A percentile compares a stretch with the other conserved stretches of the same genome.
phyloP scores from a whole-genome alignment of 148 eudicot species.

The Diospyros lotus region DNA sequence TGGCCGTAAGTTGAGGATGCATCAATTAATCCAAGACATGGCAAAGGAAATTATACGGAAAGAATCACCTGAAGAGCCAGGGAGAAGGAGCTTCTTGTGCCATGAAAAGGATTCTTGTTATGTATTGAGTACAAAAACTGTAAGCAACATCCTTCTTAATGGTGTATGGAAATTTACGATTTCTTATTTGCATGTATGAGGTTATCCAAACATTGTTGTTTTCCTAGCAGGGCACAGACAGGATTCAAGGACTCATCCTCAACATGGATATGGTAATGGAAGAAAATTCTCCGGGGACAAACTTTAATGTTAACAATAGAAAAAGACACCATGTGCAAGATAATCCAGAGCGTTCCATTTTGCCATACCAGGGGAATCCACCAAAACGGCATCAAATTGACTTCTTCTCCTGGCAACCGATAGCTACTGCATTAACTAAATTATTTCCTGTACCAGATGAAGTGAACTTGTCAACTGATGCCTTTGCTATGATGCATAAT shows the following conservation, averaged over 20 bases:
- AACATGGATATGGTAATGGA: neutral
- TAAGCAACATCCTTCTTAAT: neutral
- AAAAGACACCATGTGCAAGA: neutral
- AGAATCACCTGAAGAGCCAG: neutral
- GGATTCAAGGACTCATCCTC: neutral
- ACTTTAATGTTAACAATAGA: neutral
- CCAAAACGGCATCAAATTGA: neutral
- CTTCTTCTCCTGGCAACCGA: neutral
- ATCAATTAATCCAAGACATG: neutral
- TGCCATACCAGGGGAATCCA: neutral
- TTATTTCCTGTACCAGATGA: neutral
- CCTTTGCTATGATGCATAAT: neutral
- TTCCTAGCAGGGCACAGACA: neutral
- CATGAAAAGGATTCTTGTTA: neutral
- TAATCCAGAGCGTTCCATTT: neutral
- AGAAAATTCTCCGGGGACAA: neutral
- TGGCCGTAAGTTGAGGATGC: neutral
- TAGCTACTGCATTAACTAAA: neutral
- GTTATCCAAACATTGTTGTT: neutral
- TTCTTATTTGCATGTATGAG: neutral
- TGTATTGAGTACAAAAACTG: neutral
- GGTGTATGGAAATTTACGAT: neutral
- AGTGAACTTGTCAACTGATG: constrained; percentile 4
- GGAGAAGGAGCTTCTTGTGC: neutral
- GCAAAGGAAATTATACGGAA: neutral